phyloP scores from a whole-genome alignment of 345 rosid genomes.

The Toxicodendron radicans region DNA sequence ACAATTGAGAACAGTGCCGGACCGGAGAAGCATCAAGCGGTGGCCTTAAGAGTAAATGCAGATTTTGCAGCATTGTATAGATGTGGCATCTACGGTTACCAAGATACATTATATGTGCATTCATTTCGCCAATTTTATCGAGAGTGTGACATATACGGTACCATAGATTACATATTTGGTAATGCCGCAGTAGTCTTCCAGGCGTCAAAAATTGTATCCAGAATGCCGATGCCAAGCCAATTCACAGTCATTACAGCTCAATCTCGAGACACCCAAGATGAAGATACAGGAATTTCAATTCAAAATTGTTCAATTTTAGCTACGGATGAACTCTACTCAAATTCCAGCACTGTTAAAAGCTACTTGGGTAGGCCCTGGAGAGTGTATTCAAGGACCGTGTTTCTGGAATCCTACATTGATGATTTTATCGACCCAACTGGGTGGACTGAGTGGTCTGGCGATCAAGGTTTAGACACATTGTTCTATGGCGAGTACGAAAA shows the following conservation, averaged over 20 bases:
- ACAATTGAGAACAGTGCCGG: conserved; percentile 78
- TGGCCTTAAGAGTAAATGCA: conserved; percentile 66
- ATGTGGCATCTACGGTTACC: conserved; percentile 63
- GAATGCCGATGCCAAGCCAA: conserved; percentile 68
- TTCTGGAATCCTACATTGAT: conserved; percentile 66
- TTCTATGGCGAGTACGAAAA: conserved; percentile 85
- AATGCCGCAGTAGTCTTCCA: conserved; percentile 79
- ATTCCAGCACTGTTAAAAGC: conserved; percentile 42
- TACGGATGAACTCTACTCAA: conserved; percentile 43
- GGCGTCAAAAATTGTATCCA: conserved; percentile 59
- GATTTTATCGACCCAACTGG: conserved; percentile 62
- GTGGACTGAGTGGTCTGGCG: conserved; percentile 63
- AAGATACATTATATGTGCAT: conserved; percentile 71
- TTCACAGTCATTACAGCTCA: conserved; percentile 78
- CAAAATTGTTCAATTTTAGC: conserved; percentile 76
- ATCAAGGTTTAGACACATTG: conserved; percentile 44
- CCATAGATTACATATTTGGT: conserved; percentile 74
- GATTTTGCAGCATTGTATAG: conserved; percentile 64
- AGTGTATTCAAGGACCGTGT: conserved; percentile 55
- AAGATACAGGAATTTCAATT: conserved; percentile 77
- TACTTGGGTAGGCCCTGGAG: conserved; percentile 88
- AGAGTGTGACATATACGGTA: conserved; percentile 73
- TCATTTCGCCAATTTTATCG: conserved; percentile 77
- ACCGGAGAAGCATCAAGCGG: conserved; percentile 77
- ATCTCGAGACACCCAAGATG: conserved; percentile 54